These are phyloP conservation scores for Pythium periplocum DNA, from an alignment of 352 stramenopile genomes.

Conservation along the genomic window DNA sequence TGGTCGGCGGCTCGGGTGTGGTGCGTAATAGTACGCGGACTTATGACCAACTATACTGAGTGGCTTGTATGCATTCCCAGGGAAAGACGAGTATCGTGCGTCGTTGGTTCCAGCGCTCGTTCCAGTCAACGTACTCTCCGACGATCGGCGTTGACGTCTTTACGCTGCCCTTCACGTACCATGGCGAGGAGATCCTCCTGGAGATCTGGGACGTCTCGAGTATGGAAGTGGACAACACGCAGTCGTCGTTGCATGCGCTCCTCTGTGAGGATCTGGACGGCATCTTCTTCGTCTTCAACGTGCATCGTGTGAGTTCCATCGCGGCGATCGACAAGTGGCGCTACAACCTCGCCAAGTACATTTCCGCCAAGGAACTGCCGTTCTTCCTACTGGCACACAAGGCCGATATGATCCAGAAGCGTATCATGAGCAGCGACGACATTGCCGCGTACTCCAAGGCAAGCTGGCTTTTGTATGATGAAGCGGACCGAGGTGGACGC, in stretches of 20 bases:
- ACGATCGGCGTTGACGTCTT: constrained; percentile 80
- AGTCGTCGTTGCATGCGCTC: constrained; percentile 60
- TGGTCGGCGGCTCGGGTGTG: constrained; percentile 73
- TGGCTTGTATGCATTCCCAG: constrained; percentile 12
- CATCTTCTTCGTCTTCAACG: constrained; percentile 87
- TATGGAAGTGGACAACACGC: constrained; percentile 54
- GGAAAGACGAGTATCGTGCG: constrained; percentile 81
- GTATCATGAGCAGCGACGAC: constrained; percentile 83
- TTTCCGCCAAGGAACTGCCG: constrained; percentile 69
- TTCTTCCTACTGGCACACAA: constrained; percentile 84
- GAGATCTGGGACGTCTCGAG: constrained; percentile 79
- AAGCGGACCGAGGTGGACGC: not conserved
- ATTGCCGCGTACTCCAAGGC: constrained; percentile 70
- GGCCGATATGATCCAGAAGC: constrained; percentile 77
- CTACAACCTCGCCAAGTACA: constrained; percentile 58
- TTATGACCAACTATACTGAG: too few relatives aligned
- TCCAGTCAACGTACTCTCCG: constrained; percentile 57
- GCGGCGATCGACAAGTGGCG: constrained; percentile 82
- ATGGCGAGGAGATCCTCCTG: constrained; percentile 43
- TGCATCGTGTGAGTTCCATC: constrained; percentile 84
- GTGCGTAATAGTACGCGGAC: constrained; percentile 16
- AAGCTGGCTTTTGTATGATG: constrained; percentile 10
- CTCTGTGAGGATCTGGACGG: constrained; percentile 76
- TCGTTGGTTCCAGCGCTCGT: constrained; percentile 70
- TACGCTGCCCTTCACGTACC: constrained; percentile 37